Evolutionary conservation across 2,329 filamentous ascomycete species (phyloP).

Genomic region (Xylariales sp.): DNA sequence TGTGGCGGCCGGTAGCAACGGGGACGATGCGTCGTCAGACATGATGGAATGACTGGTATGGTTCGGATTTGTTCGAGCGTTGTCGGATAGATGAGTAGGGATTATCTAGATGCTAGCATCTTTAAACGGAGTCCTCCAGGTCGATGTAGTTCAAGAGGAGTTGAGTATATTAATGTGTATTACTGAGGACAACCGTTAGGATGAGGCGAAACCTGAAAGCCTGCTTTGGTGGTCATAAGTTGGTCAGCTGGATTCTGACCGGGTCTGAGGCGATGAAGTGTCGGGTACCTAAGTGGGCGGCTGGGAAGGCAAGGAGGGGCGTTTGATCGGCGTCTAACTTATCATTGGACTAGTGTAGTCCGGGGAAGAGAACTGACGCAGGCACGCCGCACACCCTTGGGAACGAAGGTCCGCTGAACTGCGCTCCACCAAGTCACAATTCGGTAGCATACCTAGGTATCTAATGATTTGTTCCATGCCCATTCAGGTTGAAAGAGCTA

Average conservation of each 20-base stretch:
- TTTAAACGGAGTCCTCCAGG: background rate
- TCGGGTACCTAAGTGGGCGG: background rate
- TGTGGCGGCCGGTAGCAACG: conserved; percentile 34
- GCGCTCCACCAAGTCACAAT: too few relatives aligned
- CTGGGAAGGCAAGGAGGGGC: background rate
- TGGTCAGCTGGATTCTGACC: background rate
- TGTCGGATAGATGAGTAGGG: background rate
- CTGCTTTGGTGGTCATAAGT: background rate
- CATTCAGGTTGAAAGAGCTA: too few relatives aligned
- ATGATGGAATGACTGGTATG: conserved; percentile 25
- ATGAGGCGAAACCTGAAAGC: background rate
- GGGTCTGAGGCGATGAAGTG: background rate
- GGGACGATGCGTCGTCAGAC: conserved; percentile 41
- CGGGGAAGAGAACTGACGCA: too few relatives aligned
- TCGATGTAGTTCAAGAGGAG: too few relatives aligned
- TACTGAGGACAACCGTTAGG: too few relatives aligned
- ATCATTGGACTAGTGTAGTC: too few relatives aligned
- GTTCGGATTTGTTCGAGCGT: background rate
- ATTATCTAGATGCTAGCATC: background rate
- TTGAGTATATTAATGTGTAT: too few relatives aligned
- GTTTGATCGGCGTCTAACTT: too few relatives aligned
- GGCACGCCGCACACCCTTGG: too few relatives aligned
- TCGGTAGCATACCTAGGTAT: too few relatives aligned
- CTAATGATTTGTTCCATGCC: too few relatives aligned
- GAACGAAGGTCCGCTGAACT: too few relatives aligned